phyloP scores from a whole-genome alignment of 1,284 basidiomycete genomes.

The Hymenochaete sp. region DNA sequence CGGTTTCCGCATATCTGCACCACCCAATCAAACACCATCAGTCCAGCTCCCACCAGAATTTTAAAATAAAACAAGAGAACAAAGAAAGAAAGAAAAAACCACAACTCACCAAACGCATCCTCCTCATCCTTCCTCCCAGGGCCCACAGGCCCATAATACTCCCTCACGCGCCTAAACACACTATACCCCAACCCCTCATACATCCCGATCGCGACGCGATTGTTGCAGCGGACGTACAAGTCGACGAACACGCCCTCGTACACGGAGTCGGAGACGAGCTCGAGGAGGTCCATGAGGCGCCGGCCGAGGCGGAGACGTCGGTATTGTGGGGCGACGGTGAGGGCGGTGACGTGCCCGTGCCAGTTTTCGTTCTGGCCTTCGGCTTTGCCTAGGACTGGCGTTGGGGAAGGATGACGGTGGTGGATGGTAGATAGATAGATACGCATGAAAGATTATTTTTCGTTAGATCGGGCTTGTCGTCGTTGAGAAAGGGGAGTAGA shows the following conservation, averaged over 20 bases:
- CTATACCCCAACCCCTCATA: constrained; percentile 84
- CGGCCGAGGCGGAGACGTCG: constrained; percentile 76
- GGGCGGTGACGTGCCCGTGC: constrained; percentile 87
- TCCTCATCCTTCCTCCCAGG: constrained; percentile 74
- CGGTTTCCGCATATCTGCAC: constrained; percentile 81
- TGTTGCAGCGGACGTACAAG: constrained; percentile 81
- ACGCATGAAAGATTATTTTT: too few species aligned
- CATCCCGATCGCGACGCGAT: constrained; percentile 69
- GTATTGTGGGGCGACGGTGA: constrained; percentile 88
- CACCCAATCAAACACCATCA: background rate
- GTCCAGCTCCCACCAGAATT: background rate
- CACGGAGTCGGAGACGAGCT: constrained; percentile 67
- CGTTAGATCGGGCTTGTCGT: too few species aligned
- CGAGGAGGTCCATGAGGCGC: constrained; percentile 75
- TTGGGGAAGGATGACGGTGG: constrained; percentile 1
- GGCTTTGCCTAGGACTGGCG: constrained; percentile 75
- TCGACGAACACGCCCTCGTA: constrained; percentile 84
- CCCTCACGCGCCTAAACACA: constrained; percentile 75
- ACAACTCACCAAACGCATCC: constrained; percentile 80
- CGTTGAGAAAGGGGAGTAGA: background rate
- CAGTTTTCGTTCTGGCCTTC: constrained; percentile 68
- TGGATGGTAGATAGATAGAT: too few species aligned
- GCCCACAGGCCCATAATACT: constrained; percentile 76
- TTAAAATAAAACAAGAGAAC: background rate
- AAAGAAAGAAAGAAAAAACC: background rate